Evolutionary conservation across 1,139 yeast species (phyloP).

Genomic region (Casaregolazyma lundiana): DNA sequence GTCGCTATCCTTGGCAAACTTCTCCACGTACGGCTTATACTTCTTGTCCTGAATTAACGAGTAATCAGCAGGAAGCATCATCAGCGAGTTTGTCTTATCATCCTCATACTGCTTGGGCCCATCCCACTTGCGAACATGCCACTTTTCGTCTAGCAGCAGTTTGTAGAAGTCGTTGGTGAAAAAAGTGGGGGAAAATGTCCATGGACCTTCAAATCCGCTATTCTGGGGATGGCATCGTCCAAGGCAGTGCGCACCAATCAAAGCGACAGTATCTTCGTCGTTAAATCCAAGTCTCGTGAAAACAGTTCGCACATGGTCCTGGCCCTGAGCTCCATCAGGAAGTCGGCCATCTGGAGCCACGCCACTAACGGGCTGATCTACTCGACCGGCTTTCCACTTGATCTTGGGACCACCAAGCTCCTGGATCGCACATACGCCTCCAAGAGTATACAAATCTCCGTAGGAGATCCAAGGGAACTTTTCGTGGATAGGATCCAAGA

Average conservation of each 20-base stretch:
- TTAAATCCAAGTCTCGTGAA: constrained; percentile 71
- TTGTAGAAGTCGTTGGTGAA: constrained; percentile 78
- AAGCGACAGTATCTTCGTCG: constrained; percentile 80
- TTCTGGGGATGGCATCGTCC: constrained; percentile 63
- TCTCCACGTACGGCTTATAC: constrained; percentile 61
- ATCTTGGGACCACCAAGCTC: constrained; percentile 84
- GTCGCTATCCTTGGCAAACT: constrained; percentile 67
- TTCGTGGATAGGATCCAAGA: constrained; percentile 55
- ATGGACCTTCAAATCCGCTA: constrained; percentile 78
- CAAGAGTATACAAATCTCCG: constrained; percentile 87
- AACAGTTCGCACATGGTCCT: constrained; percentile 61
- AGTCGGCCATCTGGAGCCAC: constrained; percentile 57
- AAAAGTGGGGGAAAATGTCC: constrained; percentile 81
- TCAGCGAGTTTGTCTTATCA: constrained; percentile 61
- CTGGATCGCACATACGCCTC: constrained; percentile 81
- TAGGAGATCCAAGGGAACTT: constrained; percentile 73
- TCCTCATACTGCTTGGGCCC: constrained; percentile 80
- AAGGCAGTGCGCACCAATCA: constrained; percentile 83
- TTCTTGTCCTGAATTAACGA: constrained; percentile 63
- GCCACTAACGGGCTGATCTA: constrained; percentile 41
- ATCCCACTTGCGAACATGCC: constrained; percentile 72
- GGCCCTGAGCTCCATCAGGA: constrained; percentile 75
- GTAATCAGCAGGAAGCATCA: constrained; percentile 90
- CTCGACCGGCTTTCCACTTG: constrained; percentile 83
- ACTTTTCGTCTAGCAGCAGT: constrained; percentile 60